Evolutionary conservation across 2,329 filamentous ascomycete species (phyloP).

Genomic region (Sporothrix variecibatus): DNA sequence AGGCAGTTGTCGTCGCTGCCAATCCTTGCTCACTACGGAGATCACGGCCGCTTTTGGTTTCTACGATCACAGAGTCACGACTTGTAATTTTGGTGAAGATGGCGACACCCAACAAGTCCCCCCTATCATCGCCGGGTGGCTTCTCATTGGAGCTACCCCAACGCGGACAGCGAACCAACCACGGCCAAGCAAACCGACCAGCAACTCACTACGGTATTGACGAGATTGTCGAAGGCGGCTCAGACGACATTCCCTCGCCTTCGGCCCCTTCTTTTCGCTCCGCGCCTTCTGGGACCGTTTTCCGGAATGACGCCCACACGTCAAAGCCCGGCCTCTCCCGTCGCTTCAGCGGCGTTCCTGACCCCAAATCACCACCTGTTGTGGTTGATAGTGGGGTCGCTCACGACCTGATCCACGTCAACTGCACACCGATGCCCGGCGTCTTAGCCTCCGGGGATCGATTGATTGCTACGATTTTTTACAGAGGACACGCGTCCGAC

Average conservation of each 20-base stretch:
- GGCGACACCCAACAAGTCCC: conserved; percentile 19
- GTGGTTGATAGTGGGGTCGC: conserved; percentile 64
- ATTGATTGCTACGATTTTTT: conserved; percentile 65
- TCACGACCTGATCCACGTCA: conserved; percentile 64
- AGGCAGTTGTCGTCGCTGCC: not conserved
- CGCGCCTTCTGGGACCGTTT: not conserved
- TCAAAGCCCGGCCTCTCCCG: conserved; percentile 44
- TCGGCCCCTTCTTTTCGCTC: not conserved
- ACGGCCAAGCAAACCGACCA: conserved; percentile 35
- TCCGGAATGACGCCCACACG: not conserved
- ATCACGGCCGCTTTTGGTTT: not conserved
- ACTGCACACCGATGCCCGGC: conserved; percentile 59
- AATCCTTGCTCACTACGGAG: not conserved
- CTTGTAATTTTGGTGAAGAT: conserved; percentile 1
- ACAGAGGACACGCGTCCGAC: conserved; percentile 48
- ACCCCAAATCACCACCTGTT: conserved; percentile 58
- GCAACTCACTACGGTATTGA: conserved; percentile 64
- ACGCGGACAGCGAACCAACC: conserved; percentile 56
- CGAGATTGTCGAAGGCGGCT: conserved; percentile 61
- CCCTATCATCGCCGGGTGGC: conserved; percentile 13
- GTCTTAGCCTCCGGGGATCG: conserved; percentile 46
- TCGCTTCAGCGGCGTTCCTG: conserved; percentile 62
- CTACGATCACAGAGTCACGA: too few relatives aligned
- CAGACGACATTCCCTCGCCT: conserved; percentile 40
- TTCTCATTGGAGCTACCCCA: conserved; percentile 57